phyloP scores from a whole-genome alignment of 768 basidiomycete genomes.

The Lactarius vividus region DNA sequence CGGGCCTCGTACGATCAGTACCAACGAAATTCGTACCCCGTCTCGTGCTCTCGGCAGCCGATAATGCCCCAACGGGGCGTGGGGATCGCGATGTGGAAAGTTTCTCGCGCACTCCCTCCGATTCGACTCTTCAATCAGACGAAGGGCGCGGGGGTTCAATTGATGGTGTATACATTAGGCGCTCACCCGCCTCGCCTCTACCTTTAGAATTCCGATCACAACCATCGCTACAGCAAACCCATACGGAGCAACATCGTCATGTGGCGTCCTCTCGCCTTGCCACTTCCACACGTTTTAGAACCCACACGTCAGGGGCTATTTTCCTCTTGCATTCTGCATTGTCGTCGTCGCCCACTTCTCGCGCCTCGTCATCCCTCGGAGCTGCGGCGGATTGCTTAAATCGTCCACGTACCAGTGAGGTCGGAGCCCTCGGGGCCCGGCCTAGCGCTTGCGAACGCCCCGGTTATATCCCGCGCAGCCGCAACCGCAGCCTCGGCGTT shows the following conservation, averaged over 20 bases:
- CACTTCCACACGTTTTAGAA: conserved; percentile 21
- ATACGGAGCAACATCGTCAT: conserved; percentile 9
- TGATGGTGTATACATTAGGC: conserved; percentile 16
- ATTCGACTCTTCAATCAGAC: conserved; percentile 15
- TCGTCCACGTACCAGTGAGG: conserved; percentile 33
- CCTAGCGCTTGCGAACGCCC: conserved; percentile 16
- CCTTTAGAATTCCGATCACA: conserved; percentile 14
- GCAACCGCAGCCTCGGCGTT: conserved; percentile 69
- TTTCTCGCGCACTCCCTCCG: conserved; percentile 20
- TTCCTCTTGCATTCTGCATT: conserved; percentile 19
- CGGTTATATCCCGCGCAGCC: conserved; percentile 32
- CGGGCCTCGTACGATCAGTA: conserved; percentile 9
- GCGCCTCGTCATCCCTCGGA: conserved; percentile 33
- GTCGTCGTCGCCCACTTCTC: conserved; percentile 31
- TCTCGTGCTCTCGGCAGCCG: conserved; percentile 22
- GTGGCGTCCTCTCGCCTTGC: conserved; percentile 18
- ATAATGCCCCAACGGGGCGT: conserved; percentile 11
- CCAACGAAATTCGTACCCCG: conserved; percentile 17
- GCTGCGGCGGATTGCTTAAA: conserved; percentile 30
- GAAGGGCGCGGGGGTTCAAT: conserved; percentile 23
- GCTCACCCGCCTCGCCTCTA: conserved; percentile 11
- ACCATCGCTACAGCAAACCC: conserved; percentile 4
- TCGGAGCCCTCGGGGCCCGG: conserved; percentile 22
- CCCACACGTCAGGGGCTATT: conserved; percentile 6
- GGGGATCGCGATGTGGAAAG: conserved; percentile 7